Conservation (phyloP, 371 early-diverging fungal genomes). For the Mortierella sp. region DNA sequence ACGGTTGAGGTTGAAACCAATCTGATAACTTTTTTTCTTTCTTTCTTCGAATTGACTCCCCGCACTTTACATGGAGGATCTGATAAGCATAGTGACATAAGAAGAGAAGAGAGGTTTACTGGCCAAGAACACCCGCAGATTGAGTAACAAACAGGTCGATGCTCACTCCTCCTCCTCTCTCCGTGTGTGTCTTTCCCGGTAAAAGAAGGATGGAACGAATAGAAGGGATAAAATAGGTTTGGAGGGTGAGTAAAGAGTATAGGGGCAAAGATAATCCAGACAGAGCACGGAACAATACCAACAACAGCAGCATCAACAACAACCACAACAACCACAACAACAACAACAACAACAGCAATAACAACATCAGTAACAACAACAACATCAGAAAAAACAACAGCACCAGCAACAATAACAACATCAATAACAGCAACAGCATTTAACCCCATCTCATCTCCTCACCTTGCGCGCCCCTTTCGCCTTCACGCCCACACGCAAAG, state of each 20-base stretch:
- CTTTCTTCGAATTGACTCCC: background rate
- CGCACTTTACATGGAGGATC: constrained; percentile 2
- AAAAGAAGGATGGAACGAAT: background rate
- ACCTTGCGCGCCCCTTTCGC: background rate
- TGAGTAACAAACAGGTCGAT: background rate
- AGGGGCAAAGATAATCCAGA: constrained; percentile 6
- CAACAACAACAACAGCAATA: too few relatives aligned
- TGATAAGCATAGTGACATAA: constrained; percentile 8
- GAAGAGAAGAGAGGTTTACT: background rate
- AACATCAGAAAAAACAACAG: too few relatives aligned
- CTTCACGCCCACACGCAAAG: background rate
- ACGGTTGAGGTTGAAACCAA: background rate
- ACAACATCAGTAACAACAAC: too few relatives aligned
- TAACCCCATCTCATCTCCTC: background rate
- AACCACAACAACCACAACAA: too few relatives aligned
- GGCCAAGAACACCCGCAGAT: constrained; percentile 1
- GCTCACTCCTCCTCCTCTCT: background rate
- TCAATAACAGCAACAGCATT: too few relatives aligned
- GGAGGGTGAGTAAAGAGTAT: background rate
- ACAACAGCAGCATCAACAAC: too few relatives aligned
- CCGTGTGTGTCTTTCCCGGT: background rate
- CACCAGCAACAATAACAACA: too few relatives aligned
- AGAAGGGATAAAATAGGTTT: background rate
- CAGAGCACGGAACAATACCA: too few relatives aligned
- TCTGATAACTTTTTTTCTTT: constrained; percentile 8